phyloP scores from a whole-genome alignment of 1,284 basidiomycete species.

The Puccinia polysora region DNA sequence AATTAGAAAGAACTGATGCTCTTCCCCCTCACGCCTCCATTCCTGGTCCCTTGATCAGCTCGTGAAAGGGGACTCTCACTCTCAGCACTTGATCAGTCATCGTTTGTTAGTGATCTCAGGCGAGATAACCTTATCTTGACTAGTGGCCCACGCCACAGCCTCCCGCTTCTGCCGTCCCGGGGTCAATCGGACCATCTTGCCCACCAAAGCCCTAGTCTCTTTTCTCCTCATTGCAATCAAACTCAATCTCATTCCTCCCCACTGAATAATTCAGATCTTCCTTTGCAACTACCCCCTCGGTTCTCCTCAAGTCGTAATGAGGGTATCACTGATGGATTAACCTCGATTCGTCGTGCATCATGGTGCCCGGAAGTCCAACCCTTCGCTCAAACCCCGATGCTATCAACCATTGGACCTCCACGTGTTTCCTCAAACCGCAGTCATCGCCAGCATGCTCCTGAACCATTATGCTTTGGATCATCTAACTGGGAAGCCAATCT shows the following conservation, averaged over 20 bases:
- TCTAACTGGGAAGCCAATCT: not conserved
- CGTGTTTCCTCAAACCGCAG: not conserved
- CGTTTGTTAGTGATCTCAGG: not conserved
- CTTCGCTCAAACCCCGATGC: not conserved
- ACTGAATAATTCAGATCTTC: not conserved
- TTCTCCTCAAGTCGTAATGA: not conserved
- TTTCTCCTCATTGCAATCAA: not conserved
- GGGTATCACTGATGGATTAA: not conserved
- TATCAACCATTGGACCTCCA: not conserved
- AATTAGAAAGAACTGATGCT: not conserved
- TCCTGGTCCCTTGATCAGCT: not conserved
- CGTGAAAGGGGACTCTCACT: conserved; percentile 31
- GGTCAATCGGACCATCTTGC: not conserved
- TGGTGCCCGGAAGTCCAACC: conserved; percentile 14
- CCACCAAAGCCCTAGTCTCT: not conserved
- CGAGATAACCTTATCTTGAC: not conserved
- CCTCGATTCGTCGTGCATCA: conserved; percentile 15
- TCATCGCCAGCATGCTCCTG: not conserved
- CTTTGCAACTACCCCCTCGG: not conserved
- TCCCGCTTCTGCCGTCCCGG: conserved; percentile 9
- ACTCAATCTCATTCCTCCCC: not conserved
- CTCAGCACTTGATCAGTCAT: conserved; percentile 22
- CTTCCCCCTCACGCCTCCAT: not conserved
- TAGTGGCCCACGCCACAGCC: conserved; percentile 19
- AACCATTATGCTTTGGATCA: conserved; percentile 1